A percentile compares a stretch with the other conserved stretches of the same genome.
Conservation (phyloP, 108 stramenopile genomes). For the Parietichytrium sp. region DNA sequence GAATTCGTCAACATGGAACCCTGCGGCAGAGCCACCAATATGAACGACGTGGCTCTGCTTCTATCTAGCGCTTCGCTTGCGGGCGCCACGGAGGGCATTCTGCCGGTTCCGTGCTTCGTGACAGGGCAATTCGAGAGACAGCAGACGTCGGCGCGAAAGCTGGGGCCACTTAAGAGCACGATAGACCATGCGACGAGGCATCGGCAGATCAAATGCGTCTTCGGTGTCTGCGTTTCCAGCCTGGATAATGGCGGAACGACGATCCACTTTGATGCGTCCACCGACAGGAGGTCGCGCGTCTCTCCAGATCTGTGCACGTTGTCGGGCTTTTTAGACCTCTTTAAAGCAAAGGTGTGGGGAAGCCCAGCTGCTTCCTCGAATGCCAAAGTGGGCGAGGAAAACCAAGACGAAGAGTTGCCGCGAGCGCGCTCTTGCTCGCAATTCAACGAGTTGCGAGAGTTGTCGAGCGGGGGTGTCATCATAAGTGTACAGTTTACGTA, state of each 20-base stretch:
- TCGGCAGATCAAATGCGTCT: background rate
- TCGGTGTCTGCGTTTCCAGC: background rate
- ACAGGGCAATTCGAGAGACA: background rate
- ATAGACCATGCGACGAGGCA: background rate
- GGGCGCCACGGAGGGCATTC: background rate
- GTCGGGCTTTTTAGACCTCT: too few relatives aligned
- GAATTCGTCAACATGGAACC: background rate
- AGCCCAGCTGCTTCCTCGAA: too few relatives aligned
- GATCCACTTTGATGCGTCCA: too few relatives aligned
- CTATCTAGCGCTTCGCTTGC: slow-evolving; percentile 24
- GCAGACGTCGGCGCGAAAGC: background rate
- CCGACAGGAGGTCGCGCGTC: too few relatives aligned
- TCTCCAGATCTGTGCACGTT: too few relatives aligned
- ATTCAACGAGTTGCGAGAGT: background rate
- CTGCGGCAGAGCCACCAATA: background rate
- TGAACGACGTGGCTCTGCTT: slow-evolving; percentile 8
- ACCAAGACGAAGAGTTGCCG: too few relatives aligned
- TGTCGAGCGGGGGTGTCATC: background rate
- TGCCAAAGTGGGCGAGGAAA: too few relatives aligned
- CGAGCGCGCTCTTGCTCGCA: too few relatives aligned
- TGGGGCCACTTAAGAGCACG: background rate
- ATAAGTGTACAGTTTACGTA: background rate
- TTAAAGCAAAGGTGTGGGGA: too few relatives aligned
- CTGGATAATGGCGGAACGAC: background rate
- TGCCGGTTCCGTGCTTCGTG: slow-evolving; percentile 19